Evolutionary conservation across 176 grass and related monocot species (phyloP).

Genomic region (Otatea glauca): DNA sequence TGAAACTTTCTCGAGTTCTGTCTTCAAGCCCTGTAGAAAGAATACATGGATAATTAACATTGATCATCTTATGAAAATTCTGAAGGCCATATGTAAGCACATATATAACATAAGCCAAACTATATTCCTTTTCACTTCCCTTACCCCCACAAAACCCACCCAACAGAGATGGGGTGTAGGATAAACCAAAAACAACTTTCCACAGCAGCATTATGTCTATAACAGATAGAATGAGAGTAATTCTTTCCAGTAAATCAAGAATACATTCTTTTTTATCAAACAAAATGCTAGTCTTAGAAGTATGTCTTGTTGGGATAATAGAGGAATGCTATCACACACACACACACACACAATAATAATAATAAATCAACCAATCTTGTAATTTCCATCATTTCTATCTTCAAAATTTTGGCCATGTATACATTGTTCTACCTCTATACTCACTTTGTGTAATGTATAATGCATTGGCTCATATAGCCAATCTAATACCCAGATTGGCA

Average conservation of each 20-base stretch:
- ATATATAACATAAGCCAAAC: conserved; percentile 22
- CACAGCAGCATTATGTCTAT: background rate
- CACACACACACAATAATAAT: background rate
- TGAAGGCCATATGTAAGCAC: conserved; percentile 4
- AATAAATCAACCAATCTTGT: background rate
- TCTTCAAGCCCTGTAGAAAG: conserved; percentile 72
- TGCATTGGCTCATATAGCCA: background rate
- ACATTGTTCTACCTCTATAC: background rate
- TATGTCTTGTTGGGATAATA: background rate
- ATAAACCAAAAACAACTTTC: background rate
- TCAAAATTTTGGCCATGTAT: background rate
- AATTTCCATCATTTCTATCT: background rate
- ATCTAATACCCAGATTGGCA: background rate
- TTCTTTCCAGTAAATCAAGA: background rate
- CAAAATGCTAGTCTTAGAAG: background rate
- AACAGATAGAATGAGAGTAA: background rate
- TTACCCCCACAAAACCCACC: background rate
- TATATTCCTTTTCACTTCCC: background rate
- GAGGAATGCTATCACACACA: background rate
- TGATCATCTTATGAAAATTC: conserved; percentile 8
- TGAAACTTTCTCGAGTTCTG: conserved; percentile 86
- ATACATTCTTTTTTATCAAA: background rate
- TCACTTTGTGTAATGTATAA: background rate
- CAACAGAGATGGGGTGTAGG: background rate
- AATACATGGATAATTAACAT: conserved; percentile 34